Base-by-base conservation (phyloP, 2,329 filamentous ascomycete genomes). In the Botrytis paeoniae region DNA sequence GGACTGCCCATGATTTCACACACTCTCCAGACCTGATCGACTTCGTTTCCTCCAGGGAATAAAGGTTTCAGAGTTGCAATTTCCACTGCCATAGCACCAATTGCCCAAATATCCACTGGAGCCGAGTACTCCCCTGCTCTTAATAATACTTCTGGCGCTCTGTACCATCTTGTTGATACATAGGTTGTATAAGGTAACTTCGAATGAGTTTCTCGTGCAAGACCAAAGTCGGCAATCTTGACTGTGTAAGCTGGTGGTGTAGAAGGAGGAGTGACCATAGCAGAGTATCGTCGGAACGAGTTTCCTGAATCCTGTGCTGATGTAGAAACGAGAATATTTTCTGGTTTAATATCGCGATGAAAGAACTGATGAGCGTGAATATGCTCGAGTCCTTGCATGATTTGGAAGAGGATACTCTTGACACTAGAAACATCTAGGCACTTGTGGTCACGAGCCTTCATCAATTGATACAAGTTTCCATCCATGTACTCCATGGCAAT, bases 401-500 rank as follows among this genome's bases (percentile, higher is more conserved):
- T 99, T 85, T 99, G 96, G 83, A 93, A 98, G 54, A 99, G 87
- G 75, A 99, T 97, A 85, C 95, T 98, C 87, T 99, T 98, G 75
- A 99, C 96, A 79, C 93, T 97, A 75, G 88, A 89, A 71, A 93
- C 92, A 80, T 99, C 96, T 41, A 99, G 87, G 76, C 87, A 92
- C 83, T 98, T 98, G 86, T 98, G 95, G 78, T 99, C 96, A 74
- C 96, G 90, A 70, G 96, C 92, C 85, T 99, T 99, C 96, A 99
- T 99, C 76, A 99, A 85, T 83, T 99, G 96, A 83, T 99, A 99
- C 1, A 99, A 87, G 82, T 99, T 99, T 69, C 96, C 96, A 82
- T 99, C 96, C 96, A 99, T 99, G 83, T 97, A 98, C 85, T 99
- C 96, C 96, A 99, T 99, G 80, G 89, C 91, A 78, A 99, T 99